phyloP scores from a whole-genome alignment of 371 early-diverging fungal genomes.

The Batrachochytrium dendrobatidis region DNA sequence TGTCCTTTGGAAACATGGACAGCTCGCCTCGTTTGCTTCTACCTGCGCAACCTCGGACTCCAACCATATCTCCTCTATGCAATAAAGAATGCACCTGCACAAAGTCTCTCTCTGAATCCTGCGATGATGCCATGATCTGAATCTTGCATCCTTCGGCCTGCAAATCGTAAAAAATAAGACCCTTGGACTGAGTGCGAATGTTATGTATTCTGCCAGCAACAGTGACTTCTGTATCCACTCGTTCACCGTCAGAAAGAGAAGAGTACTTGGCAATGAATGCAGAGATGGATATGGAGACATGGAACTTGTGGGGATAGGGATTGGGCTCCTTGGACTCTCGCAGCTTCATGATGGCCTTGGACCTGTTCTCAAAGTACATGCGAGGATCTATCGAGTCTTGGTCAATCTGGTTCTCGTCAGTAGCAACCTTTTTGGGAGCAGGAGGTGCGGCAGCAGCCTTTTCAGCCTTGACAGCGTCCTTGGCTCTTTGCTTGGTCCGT shows the following conservation, averaged over 20 bases:
- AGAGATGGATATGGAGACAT: conserved; percentile 75
- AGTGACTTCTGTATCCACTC: conserved; percentile 55
- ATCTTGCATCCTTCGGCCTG: conserved; percentile 91
- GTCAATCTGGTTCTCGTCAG: conserved; percentile 71
- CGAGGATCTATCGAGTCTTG: conserved; percentile 82
- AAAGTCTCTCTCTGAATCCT: conserved; percentile 74
- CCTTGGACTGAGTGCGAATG: conserved; percentile 72
- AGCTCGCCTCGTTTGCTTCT: conserved; percentile 95
- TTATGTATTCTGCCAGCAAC: conserved; percentile 67
- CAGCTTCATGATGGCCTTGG: conserved; percentile 72
- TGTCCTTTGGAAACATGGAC: conserved; percentile 87
- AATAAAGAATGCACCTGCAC: conserved; percentile 70
- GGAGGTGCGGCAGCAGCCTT: conserved; percentile 53
- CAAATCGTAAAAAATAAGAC: conserved; percentile 93
- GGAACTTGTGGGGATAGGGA: conserved; percentile 98
- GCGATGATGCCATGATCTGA: conserved; percentile 85
- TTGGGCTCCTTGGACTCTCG: conserved; percentile 69
- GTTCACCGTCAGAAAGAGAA: conserved; percentile 63
- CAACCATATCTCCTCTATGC: conserved; percentile 97
- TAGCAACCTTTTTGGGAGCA: conserved; percentile 48
- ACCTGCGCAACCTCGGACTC: conserved; percentile 89
- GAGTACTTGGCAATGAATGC: conserved; percentile 80
- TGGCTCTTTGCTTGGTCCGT: conserved; percentile 77
- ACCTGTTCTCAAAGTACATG: conserved; percentile 96
- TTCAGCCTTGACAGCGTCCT: conserved; percentile 45